These are phyloP conservation scores for Climacium dendroides DNA, from an alignment of 225 moss, liverwort and hornwort genomes.

Conservation along the genomic window DNA sequence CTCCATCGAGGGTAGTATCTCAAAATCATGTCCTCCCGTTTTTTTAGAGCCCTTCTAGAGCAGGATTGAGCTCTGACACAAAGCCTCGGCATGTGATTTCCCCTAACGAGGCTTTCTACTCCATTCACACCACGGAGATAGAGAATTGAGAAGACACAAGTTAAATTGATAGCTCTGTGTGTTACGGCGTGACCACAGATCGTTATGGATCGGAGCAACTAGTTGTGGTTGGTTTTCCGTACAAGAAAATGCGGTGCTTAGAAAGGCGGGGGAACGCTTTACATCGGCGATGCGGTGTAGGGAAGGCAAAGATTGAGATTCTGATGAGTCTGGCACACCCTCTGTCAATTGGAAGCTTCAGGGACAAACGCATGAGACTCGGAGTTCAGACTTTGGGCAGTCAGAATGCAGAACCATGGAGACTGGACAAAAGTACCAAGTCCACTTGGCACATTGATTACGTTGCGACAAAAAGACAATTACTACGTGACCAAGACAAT, in stretches of 20 bases:
- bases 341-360: slow-evolving; percentile 20
- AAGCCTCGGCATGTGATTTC: not conserved
- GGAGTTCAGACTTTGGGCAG: not conserved
- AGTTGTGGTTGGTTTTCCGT: not conserved
- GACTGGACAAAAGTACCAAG: not conserved
- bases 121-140: not conserved
- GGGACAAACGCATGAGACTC: slow-evolving; percentile 1
- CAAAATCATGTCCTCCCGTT: not conserved
- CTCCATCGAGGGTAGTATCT: not conserved
- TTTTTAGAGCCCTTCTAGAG: not conserved
- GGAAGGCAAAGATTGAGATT: not conserved
- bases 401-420: not conserved
- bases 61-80: not conserved
- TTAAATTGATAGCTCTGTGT: not conserved
- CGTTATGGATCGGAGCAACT: not conserved
- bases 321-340: not conserved
- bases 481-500: slow-evolving; percentile 3
- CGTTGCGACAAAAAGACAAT: slow-evolving; percentile 6
- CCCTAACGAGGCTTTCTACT: not conserved
- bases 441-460: slow-evolving; percentile 11
- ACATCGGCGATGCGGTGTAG: not conserved
- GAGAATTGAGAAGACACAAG: not conserved
- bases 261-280: not conserved
- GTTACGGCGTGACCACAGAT: not conserved
- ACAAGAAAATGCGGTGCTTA: not conserved